These are phyloP conservation scores for Clavispora phyllophila DNA, from an alignment of 805 yeast genomes.

Conservation along the genomic window DNA sequence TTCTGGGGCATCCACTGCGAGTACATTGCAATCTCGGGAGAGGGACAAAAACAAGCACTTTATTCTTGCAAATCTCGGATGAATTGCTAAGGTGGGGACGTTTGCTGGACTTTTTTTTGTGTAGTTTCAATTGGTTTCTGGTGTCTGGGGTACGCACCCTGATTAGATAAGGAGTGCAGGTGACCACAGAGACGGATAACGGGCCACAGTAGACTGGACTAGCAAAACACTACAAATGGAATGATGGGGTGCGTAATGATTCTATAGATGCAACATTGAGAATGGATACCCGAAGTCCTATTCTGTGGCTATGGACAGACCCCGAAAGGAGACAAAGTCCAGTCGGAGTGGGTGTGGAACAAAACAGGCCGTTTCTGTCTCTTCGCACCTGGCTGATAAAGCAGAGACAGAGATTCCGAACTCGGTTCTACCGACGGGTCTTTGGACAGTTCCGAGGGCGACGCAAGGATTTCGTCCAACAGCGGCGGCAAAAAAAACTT, in stretches of 20 bases:
- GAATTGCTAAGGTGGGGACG: neutral
- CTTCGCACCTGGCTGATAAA: neutral
- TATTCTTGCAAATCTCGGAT: neutral
- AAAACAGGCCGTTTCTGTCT: neutral
- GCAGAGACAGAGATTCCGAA: neutral
- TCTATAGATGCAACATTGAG: no score
- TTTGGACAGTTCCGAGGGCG: neutral
- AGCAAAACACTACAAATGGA: neutral
- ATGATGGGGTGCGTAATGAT: no score
- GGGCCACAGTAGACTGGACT: neutral
- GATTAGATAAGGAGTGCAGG: constrained; percentile 1
- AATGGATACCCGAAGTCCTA: neutral
- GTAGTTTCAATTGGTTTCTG: neutral
- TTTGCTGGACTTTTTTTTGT: neutral
- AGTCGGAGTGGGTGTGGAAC: neutral
- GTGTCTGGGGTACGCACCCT: constrained; percentile 1
- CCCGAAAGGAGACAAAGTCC: neutral
- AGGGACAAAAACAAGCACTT: neutral
- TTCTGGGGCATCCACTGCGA: constrained; percentile 74
- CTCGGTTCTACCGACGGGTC: neutral
- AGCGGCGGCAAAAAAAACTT: constrained; percentile 1
- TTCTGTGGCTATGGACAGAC: neutral
- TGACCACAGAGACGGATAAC: neutral
- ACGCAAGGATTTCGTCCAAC: constrained; percentile 1
- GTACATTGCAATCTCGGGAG: constrained; percentile 7